phyloP scores from a whole-genome alignment of 345 rosid genomes.

The Salix suchowensis region DNA sequence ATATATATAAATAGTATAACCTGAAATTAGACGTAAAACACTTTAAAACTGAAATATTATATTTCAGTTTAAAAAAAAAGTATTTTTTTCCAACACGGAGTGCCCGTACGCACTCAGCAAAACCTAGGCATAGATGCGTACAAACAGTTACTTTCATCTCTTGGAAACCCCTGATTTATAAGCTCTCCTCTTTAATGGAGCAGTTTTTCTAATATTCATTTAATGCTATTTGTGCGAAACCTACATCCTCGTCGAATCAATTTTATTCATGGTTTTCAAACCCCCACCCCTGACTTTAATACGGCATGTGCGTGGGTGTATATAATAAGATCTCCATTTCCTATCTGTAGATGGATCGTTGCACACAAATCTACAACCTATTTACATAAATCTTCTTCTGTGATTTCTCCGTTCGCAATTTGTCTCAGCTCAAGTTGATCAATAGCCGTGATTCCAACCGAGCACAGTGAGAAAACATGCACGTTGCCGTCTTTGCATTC shows the following conservation, averaged over 20 bases:
- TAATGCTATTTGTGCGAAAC: no score
- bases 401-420: neutral
- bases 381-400: neutral
- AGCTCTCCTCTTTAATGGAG: neutral
- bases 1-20: no score
- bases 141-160: neutral
- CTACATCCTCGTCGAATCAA: neutral
- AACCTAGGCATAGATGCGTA: neutral
- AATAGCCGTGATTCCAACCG: neutral
- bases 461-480: conserved; percentile 6
- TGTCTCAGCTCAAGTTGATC: neutral
- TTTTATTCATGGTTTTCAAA: neutral
- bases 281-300: neutral
- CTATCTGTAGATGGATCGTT: neutral
- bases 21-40: no score
- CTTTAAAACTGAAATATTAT: accelerated
- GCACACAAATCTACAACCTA: no score
- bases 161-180: neutral
- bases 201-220: neutral
- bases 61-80: no score
- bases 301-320: neutral
- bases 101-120: no score
- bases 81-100: no score
- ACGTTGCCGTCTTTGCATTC: conserved; percentile 55
- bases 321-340: neutral